Evolutionary conservation across 2,329 filamentous ascomycete genomes (phyloP), one percentile per base, ranked within the genome.

Genomic region (Ophiostoma tasmaniense): DNA sequence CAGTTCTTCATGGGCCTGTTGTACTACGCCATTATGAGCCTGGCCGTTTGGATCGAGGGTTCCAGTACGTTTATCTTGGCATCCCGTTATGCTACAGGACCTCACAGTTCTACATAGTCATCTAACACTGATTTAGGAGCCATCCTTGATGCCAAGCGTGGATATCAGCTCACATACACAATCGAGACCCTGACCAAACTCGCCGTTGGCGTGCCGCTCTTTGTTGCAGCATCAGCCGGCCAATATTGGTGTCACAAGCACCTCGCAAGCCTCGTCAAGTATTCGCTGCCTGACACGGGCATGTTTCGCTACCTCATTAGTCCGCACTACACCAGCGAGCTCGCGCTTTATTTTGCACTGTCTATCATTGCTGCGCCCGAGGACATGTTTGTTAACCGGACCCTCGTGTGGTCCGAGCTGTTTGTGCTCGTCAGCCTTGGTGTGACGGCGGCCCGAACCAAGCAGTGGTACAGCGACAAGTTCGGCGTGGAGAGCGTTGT

Each of bases 251-350:
- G 89, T 75, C 91, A 94, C 76, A 79, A 80, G 68, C 83, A 93
- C 74, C 84, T 95, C 25, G 87, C 88, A 59, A 84, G 85, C 52
- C 80, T 95, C 70, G 86, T 87, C 76, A 94, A 93, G 76, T 98
- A 99, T 78, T 90, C 90, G 13, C 82, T 98, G 30, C 94, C 94
- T 0, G 81, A 84, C 2, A 84, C 90, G 70, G 88, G 89, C 2
- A 79, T 90, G 69, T 99, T 98, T 78, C 81, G 82, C 62, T 81
- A 83, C 69, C 78, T 96, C 28, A 79, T 97, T 52, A 96, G 91
- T 74, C 93, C 95, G 22, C 95, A 99, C 79, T 99, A 98, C 78
- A 90, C 90, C 3, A 92, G 90, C 75, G 95, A 98, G 80, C 93
- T 91, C 76, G 76, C 90, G 55, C 87, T 97, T 70, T 98, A 99